Base-by-base conservation (phyloP, 768 basidiomycete genomes). In the Gloeopeniophorella convolvens region DNA sequence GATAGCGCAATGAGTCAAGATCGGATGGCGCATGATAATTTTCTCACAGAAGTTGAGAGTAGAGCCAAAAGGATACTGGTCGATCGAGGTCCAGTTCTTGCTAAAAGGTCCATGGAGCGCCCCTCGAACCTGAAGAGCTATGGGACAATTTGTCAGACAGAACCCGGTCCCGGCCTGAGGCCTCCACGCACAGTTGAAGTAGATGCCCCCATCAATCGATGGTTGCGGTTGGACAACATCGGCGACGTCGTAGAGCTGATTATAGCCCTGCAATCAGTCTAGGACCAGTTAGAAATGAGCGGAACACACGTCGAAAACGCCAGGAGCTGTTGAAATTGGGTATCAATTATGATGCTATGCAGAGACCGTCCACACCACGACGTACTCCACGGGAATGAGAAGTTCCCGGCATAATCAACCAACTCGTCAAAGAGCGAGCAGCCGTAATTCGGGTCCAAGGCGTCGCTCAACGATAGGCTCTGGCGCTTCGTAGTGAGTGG, bases 361-460 rank as follows among this genome's bases (percentile, higher is more conserved):
- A 23, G 36, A 10, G 10, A 35, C 26, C n/a, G 16, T 16, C 6
- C 9, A 39, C 12, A 23, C 6, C 9, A 39, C 12, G 9, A 62
- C 69, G 18, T 31, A 70, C 68, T 64, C 76, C 75, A 77, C 1
- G 85, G 85, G 60, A 72, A 79, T 0, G 85, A 83, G 60, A 72
- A 86, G 60, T 88, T 89, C 51, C 79, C 44, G 13, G 84, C 82
- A 56, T 87, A 87, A 64, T 87, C 85, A 27, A 83, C 59, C 65
- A 82, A 75, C 67, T 82, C 78, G 50, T 80, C 76, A 41, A 77
- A 72, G 10, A 86, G 61, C 47, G 78, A 70, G 64, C 86, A 88
- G 8, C 62, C 62, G 37, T 68, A 68, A 48, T 61, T 68, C 30
- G 67, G 59, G 47, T 68, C 65, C 36, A 67, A 32, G 28, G 26